These are phyloP conservation scores for Arachnopeziza araneosa DNA, from an alignment of 2,329 filamentous ascomycete species.

Conservation along the genomic window DNA sequence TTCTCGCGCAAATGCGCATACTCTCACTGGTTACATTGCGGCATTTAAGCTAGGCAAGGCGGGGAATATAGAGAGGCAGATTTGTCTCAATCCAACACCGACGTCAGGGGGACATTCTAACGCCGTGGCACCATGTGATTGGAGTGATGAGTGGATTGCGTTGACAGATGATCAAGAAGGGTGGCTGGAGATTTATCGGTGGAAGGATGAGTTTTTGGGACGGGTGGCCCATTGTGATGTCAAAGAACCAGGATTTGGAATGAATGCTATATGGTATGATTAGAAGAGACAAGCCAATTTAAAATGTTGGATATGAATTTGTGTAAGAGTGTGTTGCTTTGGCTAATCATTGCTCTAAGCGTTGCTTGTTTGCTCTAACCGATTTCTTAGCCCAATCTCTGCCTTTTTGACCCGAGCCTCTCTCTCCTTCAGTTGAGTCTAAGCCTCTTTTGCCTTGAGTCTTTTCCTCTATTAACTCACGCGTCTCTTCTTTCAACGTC, in stretches of 20 bases:
- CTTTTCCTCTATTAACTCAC: too few species aligned
- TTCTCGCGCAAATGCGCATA: constrained; percentile 69
- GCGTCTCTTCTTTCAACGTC: too few species aligned
- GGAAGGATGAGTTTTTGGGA: constrained; percentile 74
- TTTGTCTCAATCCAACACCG: constrained; percentile 77
- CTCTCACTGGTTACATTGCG: constrained; percentile 75
- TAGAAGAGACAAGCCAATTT: constrained; percentile 29
- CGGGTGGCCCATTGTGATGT: constrained; percentile 73
- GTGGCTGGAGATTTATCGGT: constrained; percentile 82
- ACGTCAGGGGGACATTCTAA: constrained; percentile 87
- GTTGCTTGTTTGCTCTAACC: too few species aligned
- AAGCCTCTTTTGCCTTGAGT: too few species aligned
- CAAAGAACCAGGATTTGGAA: constrained; percentile 83
- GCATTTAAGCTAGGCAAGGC: constrained; percentile 66
- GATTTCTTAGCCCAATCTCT: too few species aligned
- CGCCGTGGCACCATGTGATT: constrained; percentile 77
- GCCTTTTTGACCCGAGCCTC: too few species aligned
- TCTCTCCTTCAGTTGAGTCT: too few species aligned
- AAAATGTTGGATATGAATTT: too few species aligned
- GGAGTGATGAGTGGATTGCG: constrained; percentile 84
- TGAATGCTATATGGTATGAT: constrained; percentile 97
- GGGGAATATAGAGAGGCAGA: constrained; percentile 70
- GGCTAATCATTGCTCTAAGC: too few species aligned
- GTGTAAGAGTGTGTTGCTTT: too few species aligned
- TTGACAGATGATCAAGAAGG: constrained; percentile 85